These are phyloP conservation scores for Pseudonitzschia pungens DNA, from an alignment of 108 stramenopile species.

Conservation along the genomic window DNA sequence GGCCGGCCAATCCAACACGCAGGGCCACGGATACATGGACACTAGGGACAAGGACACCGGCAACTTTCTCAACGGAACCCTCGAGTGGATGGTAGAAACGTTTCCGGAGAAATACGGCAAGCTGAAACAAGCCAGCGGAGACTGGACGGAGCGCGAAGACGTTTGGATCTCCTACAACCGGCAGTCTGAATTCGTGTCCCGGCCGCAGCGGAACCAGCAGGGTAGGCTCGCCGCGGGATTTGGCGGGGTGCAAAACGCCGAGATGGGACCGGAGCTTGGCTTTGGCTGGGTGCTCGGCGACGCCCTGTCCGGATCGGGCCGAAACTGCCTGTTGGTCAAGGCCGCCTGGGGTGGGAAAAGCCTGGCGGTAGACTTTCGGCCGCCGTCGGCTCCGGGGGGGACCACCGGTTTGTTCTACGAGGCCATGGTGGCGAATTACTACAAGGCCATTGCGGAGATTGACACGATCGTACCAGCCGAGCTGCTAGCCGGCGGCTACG, in stretches of 20 bases:
- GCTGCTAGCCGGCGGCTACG: constrained; percentile 10
- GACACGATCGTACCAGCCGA: constrained; percentile 15
- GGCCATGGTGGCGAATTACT: constrained; percentile 9
- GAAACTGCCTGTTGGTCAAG: constrained; percentile 36
- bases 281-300: constrained; percentile 39
- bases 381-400: constrained; percentile 37
- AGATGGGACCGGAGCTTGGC: constrained; percentile 41
- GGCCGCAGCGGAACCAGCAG: neutral
- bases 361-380: constrained; percentile 42
- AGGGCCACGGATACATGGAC: constrained; percentile 29
- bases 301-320: too few relatives aligned
- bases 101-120: constrained; percentile 14
- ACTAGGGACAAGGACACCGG: neutral
- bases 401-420: constrained; percentile 17
- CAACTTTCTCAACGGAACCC: constrained; percentile 3
- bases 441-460: constrained; percentile 19
- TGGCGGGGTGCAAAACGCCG: constrained; percentile 17
- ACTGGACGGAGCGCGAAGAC: constrained; percentile 22
- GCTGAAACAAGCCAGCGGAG: neutral
- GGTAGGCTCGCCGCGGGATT: constrained; percentile 13
- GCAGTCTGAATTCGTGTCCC: neutral
- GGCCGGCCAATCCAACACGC: constrained; percentile 57
- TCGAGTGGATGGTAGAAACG: constrained; percentile 5
- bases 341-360: constrained; percentile 43
- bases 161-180: constrained; percentile 28